These are phyloP conservation scores for Aspergillus phoenicis DNA, from an alignment of 2,329 filamentous ascomycete genomes.

Conservation along the genomic window DNA sequence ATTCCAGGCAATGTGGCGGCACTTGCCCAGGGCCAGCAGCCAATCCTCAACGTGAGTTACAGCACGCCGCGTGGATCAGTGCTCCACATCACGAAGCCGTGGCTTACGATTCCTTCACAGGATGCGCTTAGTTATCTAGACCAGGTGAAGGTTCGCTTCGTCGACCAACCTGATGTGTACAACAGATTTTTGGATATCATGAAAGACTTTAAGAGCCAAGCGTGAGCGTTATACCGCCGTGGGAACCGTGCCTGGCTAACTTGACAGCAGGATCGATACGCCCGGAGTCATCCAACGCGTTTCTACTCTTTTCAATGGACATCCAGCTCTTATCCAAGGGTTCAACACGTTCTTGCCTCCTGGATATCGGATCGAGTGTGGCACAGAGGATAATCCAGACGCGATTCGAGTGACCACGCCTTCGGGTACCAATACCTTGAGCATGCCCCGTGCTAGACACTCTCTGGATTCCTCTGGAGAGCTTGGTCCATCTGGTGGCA, in stretches of 20 bases:
- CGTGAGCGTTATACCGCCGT: conserved; percentile 58
- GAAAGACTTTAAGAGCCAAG: conserved; percentile 99
- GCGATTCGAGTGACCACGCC: conserved; percentile 96
- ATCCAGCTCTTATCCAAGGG: conserved; percentile 92
- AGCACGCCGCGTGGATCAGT: conserved; percentile 8
- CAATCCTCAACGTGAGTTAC: conserved; percentile 68
- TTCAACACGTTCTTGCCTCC: conserved; percentile 98
- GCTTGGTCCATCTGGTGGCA: conserved; percentile 33
- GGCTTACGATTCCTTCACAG: conserved; percentile 51
- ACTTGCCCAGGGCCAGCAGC: conserved; percentile 77
- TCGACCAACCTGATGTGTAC: conserved; percentile 95
- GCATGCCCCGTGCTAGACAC: conserved; percentile 59
- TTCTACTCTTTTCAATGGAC: conserved; percentile 91
- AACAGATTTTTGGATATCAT: conserved; percentile 97
- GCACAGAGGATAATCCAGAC: conserved; percentile 89
- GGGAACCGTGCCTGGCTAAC: conserved; percentile 16
- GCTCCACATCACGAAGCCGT: not conserved
- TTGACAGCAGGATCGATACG: conserved; percentile 73
- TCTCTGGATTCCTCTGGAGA: conserved; percentile 39
- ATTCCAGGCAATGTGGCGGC: conserved; percentile 56
- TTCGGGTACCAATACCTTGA: conserved; percentile 93
- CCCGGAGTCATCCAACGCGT: conserved; percentile 96
- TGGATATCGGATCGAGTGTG: conserved; percentile 95
- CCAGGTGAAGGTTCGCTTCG: conserved; percentile 97
- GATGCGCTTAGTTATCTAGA: conserved; percentile 94